A percentile compares a stretch with the other conserved stretches of the same genome.
Evolutionary conservation across 768 basidiomycete genomes (phyloP).

Genomic region (Dioszegia aurantiaca): DNA sequence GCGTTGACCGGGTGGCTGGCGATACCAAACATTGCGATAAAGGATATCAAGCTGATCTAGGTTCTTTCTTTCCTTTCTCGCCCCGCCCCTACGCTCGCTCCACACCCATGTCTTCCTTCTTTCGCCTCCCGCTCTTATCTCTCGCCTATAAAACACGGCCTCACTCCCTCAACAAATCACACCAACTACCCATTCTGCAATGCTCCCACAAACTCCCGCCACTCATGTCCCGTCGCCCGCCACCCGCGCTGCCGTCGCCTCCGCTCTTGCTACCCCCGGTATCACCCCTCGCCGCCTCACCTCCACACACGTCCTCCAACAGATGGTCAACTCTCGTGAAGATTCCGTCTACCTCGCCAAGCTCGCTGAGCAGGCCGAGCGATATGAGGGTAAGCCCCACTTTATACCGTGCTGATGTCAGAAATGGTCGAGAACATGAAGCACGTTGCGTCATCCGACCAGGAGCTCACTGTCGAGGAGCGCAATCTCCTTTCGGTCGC

Average conservation of each 20-base stretch:
- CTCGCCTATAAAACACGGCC: too few relatives aligned
- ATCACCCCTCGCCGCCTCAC: not conserved
- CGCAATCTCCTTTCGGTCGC: slow-evolving; percentile 96
- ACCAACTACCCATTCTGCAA: too few relatives aligned
- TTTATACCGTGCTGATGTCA: slow-evolving; percentile 19
- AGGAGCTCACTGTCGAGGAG: slow-evolving; percentile 97
- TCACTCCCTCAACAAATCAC: not conserved
- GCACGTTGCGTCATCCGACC: slow-evolving; percentile 93
- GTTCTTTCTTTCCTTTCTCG: slow-evolving; percentile 1
- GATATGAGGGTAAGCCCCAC: slow-evolving; percentile 75
- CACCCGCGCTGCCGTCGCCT: not conserved
- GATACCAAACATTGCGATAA: too few relatives aligned
- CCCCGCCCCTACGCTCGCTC: not conserved
- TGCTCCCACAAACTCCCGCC: too few relatives aligned
- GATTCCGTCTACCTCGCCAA: slow-evolving; percentile 99
- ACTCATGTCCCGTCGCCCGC: not conserved
- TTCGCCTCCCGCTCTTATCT: not conserved
- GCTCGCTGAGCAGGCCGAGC: slow-evolving; percentile 99
- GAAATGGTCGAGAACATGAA: slow-evolving; percentile 99
- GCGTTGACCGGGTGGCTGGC: too few relatives aligned
- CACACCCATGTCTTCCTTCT: not conserved
- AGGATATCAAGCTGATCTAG: too few relatives aligned
- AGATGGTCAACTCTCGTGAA: slow-evolving; percentile 67
- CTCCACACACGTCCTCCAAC: not conserved
- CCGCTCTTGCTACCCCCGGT: slow-evolving; percentile 2